A percentile compares a stretch with the other conserved stretches of the same genome.
Evolutionary conservation across 345 rosid genomes (phyloP).

Genomic region (Arabidopsis arenosa): DNA sequence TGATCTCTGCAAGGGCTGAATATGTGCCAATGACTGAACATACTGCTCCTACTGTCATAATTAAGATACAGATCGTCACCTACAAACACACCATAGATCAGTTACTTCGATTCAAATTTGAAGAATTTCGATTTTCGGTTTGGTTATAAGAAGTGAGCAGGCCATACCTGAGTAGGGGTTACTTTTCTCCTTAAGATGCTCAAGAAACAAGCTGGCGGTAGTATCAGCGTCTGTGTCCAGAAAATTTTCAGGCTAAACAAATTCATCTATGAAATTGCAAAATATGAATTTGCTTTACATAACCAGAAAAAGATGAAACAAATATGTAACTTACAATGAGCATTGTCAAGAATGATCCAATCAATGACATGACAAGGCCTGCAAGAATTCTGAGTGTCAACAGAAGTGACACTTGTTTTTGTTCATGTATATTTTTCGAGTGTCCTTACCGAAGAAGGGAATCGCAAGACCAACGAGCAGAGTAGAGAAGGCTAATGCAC

Average conservation of each 20-base stretch:
- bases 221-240: constrained; percentile 77
- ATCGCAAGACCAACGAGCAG: constrained; percentile 75
- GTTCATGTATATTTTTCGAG: neutral
- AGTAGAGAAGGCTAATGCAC: constrained; percentile 75
- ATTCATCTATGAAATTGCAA: constrained; percentile 11
- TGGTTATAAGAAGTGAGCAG: constrained; percentile 7
- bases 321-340: constrained; percentile 70
- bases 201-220: constrained; percentile 90
- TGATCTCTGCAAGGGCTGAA: constrained; percentile 71
- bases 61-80: constrained; percentile 60
- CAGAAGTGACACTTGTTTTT: neutral
- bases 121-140: neutral
- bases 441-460: constrained; percentile 82
- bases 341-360: constrained; percentile 91
- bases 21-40: constrained; percentile 72
- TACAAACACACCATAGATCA: constrained; percentile 26
- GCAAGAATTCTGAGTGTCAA: constrained; percentile 33
- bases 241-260: constrained; percentile 1
- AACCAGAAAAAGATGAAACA: constrained; percentile 21
- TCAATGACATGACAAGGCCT: constrained; percentile 88
- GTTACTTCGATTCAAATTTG: neutral
- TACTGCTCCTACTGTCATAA: constrained; percentile 69
- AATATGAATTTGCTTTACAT: constrained; percentile 2
- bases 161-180: constrained; percentile 61
- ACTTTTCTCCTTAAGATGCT: constrained; percentile 71